Evolutionary conservation across 768 basidiomycete genomes (phyloP).

Genomic region (Paxillus ammoniavirescens): DNA sequence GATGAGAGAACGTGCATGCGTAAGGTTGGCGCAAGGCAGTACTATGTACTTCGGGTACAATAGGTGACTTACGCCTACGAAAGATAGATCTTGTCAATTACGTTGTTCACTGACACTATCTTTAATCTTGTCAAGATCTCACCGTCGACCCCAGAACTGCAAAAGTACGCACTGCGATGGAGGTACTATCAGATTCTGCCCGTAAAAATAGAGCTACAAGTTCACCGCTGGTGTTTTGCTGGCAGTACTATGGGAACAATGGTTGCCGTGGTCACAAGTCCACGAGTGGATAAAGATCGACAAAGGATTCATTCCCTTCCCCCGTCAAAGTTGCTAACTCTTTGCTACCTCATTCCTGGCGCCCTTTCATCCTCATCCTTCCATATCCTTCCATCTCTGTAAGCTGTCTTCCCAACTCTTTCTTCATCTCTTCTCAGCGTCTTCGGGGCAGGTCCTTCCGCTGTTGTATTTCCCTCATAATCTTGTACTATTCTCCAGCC

Average conservation of each 20-base stretch:
- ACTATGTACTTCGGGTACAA: no score
- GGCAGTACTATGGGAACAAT: not conserved
- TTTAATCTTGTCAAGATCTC: no score
- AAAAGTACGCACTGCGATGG: not conserved
- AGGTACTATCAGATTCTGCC: not conserved
- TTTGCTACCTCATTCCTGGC: not conserved
- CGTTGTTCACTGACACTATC: no score
- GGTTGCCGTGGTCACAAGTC: constrained; percentile 5
- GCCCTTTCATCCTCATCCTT: not conserved
- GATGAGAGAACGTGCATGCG: no score
- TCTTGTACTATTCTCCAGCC: constrained; percentile 1
- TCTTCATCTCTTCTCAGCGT: not conserved
- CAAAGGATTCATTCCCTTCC: no score
- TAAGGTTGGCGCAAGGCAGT: no score
- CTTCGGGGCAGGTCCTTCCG: not conserved
- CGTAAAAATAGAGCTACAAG: not conserved
- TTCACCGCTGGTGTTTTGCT: not conserved
- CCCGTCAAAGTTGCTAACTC: not conserved
- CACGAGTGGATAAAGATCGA: no score
- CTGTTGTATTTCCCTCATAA: constrained; percentile 2
- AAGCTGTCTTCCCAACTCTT: not conserved
- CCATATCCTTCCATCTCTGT: not conserved
- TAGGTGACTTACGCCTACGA: no score
- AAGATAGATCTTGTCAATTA: no score
- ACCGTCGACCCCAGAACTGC: no score